Conservation (phyloP, 768 basidiomycete species). For the Panaeolus papilionaceus region DNA sequence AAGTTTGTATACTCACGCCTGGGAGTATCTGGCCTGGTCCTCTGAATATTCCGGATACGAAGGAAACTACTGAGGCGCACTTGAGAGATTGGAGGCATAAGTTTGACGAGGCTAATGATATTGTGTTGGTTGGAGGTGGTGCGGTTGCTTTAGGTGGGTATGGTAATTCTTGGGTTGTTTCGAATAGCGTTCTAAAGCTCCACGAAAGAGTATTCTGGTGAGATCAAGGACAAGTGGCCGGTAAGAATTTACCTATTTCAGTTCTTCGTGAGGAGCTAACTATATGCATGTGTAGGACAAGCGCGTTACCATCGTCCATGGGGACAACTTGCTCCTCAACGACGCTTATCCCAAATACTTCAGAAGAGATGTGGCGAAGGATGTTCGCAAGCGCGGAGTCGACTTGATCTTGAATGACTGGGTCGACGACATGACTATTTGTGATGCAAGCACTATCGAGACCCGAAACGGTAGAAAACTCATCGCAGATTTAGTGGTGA, state of each 20-base stretch:
- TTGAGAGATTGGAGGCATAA: slow-evolving; percentile 36
- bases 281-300: slow-evolving; percentile 39
- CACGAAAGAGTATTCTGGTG: slow-evolving; percentile 45
- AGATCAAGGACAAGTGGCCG: slow-evolving; percentile 46
- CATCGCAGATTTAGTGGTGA: slow-evolving; percentile 63
- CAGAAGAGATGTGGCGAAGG: slow-evolving; percentile 52
- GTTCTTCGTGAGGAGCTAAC: slow-evolving; percentile 35
- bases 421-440: slow-evolving; percentile 49
- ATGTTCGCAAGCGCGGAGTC: slow-evolving; percentile 50
- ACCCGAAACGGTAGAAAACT: slow-evolving; percentile 59
- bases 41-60: slow-evolving; percentile 45
- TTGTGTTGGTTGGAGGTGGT: slow-evolving; percentile 62
- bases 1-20: slow-evolving; percentile 61
- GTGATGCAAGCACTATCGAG: slow-evolving; percentile 40
- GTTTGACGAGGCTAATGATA: slow-evolving; percentile 43
- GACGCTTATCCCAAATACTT: slow-evolving; percentile 58
- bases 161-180: background rate
- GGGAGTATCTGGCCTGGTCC: slow-evolving; percentile 62
- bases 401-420: slow-evolving; percentile 58
- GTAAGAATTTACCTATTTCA: slow-evolving; percentile 31
- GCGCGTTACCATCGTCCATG: slow-evolving; percentile 67
- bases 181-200: background rate
- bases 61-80: slow-evolving; percentile 32
- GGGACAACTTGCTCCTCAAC: slow-evolving; percentile 55
- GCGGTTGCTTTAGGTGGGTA: slow-evolving; percentile 54